Percentiles rank a stretch among this genome's conserved stretches.
These are phyloP conservation scores for Tolypocladium pustulatum DNA, from an alignment of 2,329 filamentous ascomycete genomes.

Conservation along the genomic window DNA sequence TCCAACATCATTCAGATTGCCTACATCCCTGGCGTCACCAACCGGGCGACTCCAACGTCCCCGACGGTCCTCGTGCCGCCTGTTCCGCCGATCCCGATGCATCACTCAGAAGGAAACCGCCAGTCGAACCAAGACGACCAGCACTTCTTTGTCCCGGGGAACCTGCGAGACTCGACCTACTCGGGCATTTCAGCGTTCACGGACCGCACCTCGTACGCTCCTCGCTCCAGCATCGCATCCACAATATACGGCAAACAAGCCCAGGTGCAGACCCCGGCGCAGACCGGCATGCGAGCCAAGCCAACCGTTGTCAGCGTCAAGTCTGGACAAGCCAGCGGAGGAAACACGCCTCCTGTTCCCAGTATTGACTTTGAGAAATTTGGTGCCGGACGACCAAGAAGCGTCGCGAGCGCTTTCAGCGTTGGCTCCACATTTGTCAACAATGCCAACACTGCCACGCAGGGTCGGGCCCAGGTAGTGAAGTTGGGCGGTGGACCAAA, in stretches of 20 bases:
- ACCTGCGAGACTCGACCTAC: constrained; percentile 84
- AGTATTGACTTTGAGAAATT: constrained; percentile 57
- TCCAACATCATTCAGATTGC: constrained; percentile 99
- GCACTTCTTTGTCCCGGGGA: constrained; percentile 87
- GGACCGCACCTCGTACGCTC: constrained; percentile 52
- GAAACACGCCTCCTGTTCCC: constrained; percentile 60
- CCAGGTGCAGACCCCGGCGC: constrained; percentile 70
- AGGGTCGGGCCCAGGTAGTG: constrained; percentile 48
- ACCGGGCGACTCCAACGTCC: constrained; percentile 76
- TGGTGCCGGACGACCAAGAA: constrained; percentile 36
- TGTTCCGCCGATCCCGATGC: constrained; percentile 78
- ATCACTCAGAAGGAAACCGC: constrained; percentile 34
- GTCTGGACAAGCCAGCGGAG: constrained; percentile 45
- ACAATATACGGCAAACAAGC: constrained; percentile 92
- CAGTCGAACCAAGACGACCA: constrained; percentile 59
- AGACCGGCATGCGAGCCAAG: constrained; percentile 78
- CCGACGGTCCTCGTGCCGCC: constrained; percentile 77
- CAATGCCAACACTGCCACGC: constrained; percentile 49
- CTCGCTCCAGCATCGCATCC: constrained; percentile 70
- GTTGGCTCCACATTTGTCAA: constrained; percentile 60
- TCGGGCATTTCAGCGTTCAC: constrained; percentile 60
- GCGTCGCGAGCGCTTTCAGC: constrained; percentile 50
- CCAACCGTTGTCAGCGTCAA: constrained; percentile 91
- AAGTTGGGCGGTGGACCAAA: constrained; percentile 43
- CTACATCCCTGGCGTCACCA: constrained; percentile 95